Evolutionary conservation across 2,329 filamentous ascomycete genomes (phyloP).

Genomic region (Diaporthe amygdali): DNA sequence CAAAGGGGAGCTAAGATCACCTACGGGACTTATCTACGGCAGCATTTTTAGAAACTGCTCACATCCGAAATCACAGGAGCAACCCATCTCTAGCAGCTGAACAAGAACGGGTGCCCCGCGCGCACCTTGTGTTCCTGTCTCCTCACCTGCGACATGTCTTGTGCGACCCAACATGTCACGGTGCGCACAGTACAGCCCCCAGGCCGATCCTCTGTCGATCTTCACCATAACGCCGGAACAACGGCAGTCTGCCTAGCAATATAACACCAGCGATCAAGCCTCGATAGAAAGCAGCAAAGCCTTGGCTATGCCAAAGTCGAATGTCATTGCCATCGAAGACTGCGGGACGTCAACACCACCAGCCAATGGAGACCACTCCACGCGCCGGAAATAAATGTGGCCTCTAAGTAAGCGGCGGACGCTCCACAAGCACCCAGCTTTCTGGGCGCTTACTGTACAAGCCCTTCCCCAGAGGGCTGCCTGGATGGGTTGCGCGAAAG

Average conservation of each 20-base stretch:
- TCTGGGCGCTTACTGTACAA: not conserved
- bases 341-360: not conserved
- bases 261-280: not conserved
- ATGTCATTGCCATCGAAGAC: not conserved
- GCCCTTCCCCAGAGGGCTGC: not conserved
- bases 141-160: not conserved
- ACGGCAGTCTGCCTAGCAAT: not conserved
- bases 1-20: not conserved
- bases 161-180: not conserved
- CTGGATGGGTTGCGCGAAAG: not conserved
- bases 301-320: not conserved
- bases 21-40: not conserved
- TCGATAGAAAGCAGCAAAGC: not conserved
- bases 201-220: not conserved
- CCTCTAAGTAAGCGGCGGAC: not conserved
- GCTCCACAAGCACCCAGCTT: not conserved
- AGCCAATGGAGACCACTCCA: not conserved
- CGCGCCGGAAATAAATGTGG: not conserved
- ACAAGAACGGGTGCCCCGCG: not conserved
- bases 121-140: not conserved
- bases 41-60: not conserved
- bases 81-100: not conserved
- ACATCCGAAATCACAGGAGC: not conserved
- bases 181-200: not conserved
- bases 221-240: not conserved